Percentiles rank a stretch among this genome's conserved stretches.
These are phyloP conservation scores for Silene uniflora DNA, from an alignment of 148 eudicot genomes.

Conservation along the genomic window DNA sequence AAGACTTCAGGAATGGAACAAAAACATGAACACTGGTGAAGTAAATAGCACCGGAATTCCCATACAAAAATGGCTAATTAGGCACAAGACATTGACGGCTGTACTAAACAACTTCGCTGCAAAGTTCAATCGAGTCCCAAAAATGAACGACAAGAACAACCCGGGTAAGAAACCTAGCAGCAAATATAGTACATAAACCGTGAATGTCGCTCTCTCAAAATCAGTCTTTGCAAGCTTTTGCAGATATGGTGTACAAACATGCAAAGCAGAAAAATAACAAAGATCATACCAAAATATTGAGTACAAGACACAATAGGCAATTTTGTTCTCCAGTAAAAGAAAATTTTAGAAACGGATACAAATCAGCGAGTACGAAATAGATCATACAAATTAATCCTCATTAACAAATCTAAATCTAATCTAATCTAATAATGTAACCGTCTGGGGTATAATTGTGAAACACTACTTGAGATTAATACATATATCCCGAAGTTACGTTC, in stretches of 20 bases:
- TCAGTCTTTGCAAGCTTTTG: conserved; percentile 62
- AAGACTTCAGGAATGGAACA: too few relatives aligned
- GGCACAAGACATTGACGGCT: conserved; percentile 47
- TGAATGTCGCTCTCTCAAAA: conserved; percentile 36
- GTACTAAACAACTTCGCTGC: conserved; percentile 59
- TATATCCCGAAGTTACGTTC: too few relatives aligned
- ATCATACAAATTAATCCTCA: too few relatives aligned
- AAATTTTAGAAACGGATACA: neutral
- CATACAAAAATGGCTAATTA: conserved; percentile 46
- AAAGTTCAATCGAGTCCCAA: conserved; percentile 53
- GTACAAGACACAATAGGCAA: neutral
- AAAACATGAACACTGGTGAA: neutral
- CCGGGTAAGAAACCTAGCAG: conserved; percentile 71
- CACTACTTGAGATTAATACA: too few relatives aligned
- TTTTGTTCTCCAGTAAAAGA: neutral
- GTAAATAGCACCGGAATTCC: conserved; percentile 57
- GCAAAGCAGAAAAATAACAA: neutral
- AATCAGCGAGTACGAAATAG: too few relatives aligned
- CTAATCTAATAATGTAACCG: too few relatives aligned
- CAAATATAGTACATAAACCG: conserved; percentile 16
- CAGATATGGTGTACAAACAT: conserved; percentile 57
- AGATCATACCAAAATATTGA: neutral
- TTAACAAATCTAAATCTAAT: too few relatives aligned
- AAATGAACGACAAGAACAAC: conserved; percentile 36
- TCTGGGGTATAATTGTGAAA: too few relatives aligned